Evolutionary conservation across 139 green algal species (phyloP).

Genomic region (Closterium sp.): DNA sequence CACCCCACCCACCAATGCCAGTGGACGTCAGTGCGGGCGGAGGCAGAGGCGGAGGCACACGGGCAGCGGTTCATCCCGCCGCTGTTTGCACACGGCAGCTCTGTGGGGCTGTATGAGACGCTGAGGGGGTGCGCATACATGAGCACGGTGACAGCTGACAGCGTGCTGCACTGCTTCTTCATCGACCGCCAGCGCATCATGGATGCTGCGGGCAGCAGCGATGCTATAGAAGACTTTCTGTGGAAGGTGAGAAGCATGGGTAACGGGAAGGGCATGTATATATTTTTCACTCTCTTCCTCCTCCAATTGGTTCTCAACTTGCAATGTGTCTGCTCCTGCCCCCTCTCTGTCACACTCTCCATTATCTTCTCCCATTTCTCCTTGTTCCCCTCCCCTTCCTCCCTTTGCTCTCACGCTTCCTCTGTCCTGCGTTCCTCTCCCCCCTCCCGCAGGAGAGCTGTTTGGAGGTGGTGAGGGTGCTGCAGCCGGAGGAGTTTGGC

Average conservation of each 20-base stretch:
- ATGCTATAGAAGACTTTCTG: background rate
- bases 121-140: background rate
- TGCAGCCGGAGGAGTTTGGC: background rate
- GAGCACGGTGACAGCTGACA: background rate
- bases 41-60: background rate
- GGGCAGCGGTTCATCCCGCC: background rate
- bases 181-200: background rate
- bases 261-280: background rate
- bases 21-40: background rate
- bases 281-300: background rate
- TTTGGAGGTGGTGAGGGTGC: background rate
- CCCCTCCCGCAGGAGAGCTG: background rate
- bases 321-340: background rate
- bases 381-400: background rate
- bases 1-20: background rate
- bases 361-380: background rate
- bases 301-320: background rate
- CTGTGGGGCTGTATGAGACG: constrained; percentile 1
- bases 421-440: background rate
- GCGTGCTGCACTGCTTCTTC: constrained; percentile 14
- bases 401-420: background rate
- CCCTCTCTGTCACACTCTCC: background rate
- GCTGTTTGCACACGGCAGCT: background rate
- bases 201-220: background rate
- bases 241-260: background rate